Percentiles rank a stretch among this genome's conserved stretches.
phyloP scores from a whole-genome alignment of 345 rosid species.

The Noccaea caerulescens region DNA sequence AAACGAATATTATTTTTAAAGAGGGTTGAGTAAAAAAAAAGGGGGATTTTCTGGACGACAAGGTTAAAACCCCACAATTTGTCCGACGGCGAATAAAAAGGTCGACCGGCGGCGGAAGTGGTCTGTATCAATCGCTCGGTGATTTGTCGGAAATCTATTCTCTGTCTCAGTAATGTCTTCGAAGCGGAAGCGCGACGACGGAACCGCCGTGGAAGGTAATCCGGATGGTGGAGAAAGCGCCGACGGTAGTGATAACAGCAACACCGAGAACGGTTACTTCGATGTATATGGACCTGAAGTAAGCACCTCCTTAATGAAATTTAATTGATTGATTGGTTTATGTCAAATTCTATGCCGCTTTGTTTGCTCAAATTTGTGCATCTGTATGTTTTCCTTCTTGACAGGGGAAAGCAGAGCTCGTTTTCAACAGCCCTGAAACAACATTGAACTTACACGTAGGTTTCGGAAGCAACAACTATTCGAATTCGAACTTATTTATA shows the following conservation, averaged over 20 bases:
- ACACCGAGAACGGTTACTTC: slow-evolving; percentile 43
- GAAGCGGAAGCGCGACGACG: slow-evolving; percentile 41
- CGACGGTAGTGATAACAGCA: slow-evolving; percentile 32
- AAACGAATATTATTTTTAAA: too few relatives aligned
- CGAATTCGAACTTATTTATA: neutral
- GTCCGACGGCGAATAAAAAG: slow-evolving; percentile 16
- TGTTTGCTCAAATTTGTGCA: neutral
- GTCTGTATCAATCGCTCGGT: neutral
- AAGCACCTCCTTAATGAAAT: neutral
- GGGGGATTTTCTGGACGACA: neutral
- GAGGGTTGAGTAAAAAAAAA: too few relatives aligned
- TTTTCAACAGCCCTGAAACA: slow-evolving; percentile 65
- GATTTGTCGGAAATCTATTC: neutral
- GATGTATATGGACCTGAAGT: slow-evolving; percentile 85
- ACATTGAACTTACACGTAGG: slow-evolving; percentile 76
- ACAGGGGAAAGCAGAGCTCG: slow-evolving; percentile 87
- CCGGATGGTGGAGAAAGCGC: slow-evolving; percentile 19
- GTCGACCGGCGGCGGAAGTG: slow-evolving; percentile 7
- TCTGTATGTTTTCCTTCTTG: slow-evolving; percentile 10
- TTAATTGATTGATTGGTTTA: slow-evolving; percentile 6
- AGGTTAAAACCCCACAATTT: slow-evolving; percentile 29
- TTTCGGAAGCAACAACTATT: neutral
- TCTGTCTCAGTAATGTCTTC: slow-evolving; percentile 44
- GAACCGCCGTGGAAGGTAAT: slow-evolving; percentile 41
- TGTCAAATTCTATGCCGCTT: neutral